A percentile compares a stretch with the other conserved stretches of the same genome.
Evolutionary conservation across 306 rosid genomes (phyloP).

Genomic region (Boehmeria nivea): DNA sequence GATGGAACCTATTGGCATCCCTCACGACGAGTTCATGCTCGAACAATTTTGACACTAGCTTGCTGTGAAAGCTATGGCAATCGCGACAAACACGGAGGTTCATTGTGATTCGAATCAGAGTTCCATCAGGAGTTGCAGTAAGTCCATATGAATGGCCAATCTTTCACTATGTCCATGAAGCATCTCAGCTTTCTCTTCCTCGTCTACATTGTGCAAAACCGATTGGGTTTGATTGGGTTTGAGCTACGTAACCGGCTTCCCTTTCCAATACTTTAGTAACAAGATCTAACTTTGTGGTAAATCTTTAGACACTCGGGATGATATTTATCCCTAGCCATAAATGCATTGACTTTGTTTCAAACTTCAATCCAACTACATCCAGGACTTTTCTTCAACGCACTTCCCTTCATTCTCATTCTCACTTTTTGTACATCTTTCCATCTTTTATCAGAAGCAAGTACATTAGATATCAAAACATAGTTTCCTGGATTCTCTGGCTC

Average conservation of each 20-base stretch:
- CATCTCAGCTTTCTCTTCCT: constrained; percentile 51
- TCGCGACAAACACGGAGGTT: constrained; percentile 67
- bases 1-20: constrained; percentile 78
- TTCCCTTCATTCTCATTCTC: constrained; percentile 61
- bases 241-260: constrained; percentile 53
- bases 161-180: constrained; percentile 72
- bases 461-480: constrained; percentile 57
- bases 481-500: constrained; percentile 59
- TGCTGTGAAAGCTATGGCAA: constrained; percentile 64
- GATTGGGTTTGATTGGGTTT: constrained; percentile 41
- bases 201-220: constrained; percentile 62
- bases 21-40: constrained; percentile 48
- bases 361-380: constrained; percentile 82
- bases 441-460: constrained; percentile 55
- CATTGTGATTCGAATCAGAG: constrained; percentile 47
- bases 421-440: constrained; percentile 65
- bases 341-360: constrained; percentile 52
- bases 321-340: constrained; percentile 58
- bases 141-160: constrained; percentile 64
- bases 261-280: constrained; percentile 37
- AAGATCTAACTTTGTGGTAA: constrained; percentile 38
- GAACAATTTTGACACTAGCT: constrained; percentile 51
- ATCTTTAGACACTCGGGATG: constrained; percentile 54
- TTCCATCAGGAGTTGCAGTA: constrained; percentile 39
- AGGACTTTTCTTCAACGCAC: constrained; percentile 61